Base-by-base conservation (phyloP, 23 red algal species). In the Cyanidiococcus yangmingshanensis region DNA sequence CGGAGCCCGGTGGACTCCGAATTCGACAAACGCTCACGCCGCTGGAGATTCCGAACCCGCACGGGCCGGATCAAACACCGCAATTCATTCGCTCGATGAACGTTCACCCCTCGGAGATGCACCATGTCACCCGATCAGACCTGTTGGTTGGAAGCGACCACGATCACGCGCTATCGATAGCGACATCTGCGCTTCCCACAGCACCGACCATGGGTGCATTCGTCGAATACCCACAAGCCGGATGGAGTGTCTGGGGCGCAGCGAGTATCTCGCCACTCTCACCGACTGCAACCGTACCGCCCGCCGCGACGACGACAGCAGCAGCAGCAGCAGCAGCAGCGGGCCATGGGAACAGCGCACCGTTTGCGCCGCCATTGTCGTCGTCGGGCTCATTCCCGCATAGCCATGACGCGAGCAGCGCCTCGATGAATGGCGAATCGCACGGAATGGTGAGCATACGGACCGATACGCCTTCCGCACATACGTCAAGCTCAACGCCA, bases 241-340 rank as follows among this genome's bases (percentile, higher is more conserved):
- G 21, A 7, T 71, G 63, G 63, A 30, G 63, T 29, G 12, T 30
- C 3, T 71, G 63, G 63, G 32, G 63, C 63, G 7, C 7, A 7
- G n/a, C 63, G 63, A 7, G 63, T 29, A 71, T 71, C 7, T 71
- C 63, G 63, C 63, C 63, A 30, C 63, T 71, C 7, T 71, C 63
- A 29, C 63, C 63, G 12, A 12, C 7, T 29, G n/a, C n/a, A 25
- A 30, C n/a, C 27, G 63, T 29, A 3, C 12, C 21, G n/a, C 12
- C 63, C 7, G 7, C 63, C 16, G n/a, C 63, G 7, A 21, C 45
- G 45, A 21, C 45, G 12, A 54, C 45, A 54, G 21, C 21, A 7
- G 21, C 45, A 21, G 12, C 45, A 54, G 45, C 21, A 7, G 45
- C 21, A 54, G 12, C 45, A 54, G 45, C 45, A 54, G 45, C 45